Evolutionary conservation across 2,329 filamentous ascomycete genomes (phyloP).

Genomic region (Calonectria multiphialidica): DNA sequence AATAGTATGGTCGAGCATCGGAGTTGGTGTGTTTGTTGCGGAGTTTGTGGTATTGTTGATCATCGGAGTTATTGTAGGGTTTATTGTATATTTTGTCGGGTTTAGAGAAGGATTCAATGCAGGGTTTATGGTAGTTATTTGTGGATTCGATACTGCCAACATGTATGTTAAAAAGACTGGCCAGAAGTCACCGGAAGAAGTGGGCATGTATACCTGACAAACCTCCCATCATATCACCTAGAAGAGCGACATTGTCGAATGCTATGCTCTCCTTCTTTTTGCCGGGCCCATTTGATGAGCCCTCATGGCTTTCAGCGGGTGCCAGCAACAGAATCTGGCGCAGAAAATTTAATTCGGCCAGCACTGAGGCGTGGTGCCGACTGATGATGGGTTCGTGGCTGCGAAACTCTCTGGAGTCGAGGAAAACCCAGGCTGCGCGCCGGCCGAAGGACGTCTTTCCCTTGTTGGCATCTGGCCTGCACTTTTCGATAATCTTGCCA

Average conservation of each 20-base stretch:
- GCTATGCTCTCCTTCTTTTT: constrained; percentile 1
- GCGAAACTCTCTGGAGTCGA: constrained; percentile 42
- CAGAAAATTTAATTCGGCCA: constrained; percentile 46
- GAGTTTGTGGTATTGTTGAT: no score
- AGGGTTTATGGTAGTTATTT: neutral
- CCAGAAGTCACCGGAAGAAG: neutral
- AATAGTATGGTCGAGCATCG: no score
- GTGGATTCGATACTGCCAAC: neutral
- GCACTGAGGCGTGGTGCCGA: constrained; percentile 44
- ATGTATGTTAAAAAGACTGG: neutral
- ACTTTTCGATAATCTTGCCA: constrained; percentile 46
- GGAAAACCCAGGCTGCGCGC: constrained; percentile 40
- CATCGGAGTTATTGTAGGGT: neutral
- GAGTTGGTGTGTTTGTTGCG: no score
- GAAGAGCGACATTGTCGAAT: constrained; percentile 34
- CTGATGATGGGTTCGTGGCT: constrained; percentile 42
- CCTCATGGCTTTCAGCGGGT: neutral
- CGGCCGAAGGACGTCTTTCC: constrained; percentile 34
- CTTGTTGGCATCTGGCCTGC: constrained; percentile 35
- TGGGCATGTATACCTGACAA: neutral
- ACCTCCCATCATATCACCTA: constrained; percentile 33
- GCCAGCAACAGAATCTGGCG: constrained; percentile 34
- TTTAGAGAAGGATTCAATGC: neutral
- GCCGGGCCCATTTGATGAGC: neutral
- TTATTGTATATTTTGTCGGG: neutral